phyloP scores from a whole-genome alignment of 345 rosid genomes.

The Raphanus sativus region DNA sequence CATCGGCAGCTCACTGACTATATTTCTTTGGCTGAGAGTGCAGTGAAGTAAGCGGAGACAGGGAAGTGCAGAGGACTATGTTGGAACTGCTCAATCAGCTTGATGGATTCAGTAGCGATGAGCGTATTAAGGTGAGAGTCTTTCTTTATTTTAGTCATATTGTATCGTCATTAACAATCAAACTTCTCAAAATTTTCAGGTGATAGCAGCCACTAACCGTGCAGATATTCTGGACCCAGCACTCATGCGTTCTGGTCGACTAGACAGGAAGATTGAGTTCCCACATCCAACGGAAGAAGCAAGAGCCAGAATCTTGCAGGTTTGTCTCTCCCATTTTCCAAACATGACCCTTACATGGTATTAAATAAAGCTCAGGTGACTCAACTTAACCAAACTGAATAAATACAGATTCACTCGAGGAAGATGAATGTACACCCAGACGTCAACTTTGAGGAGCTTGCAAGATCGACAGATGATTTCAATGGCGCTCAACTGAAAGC shows the following conservation, averaged over 20 bases:
- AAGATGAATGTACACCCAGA: conserved; percentile 98
- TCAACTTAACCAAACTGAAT: background rate
- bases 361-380: background rate
- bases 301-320: conserved; percentile 95
- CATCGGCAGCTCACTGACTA: background rate
- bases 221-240: conserved; percentile 99
- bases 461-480: conserved; percentile 96
- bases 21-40: conserved; percentile 33
- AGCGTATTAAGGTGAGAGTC: conserved; percentile 72
- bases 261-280: conserved; percentile 99
- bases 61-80: conserved; percentile 99
- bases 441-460: conserved; percentile 97
- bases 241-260: conserved; percentile 96
- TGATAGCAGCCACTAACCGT: conserved; percentile 97
- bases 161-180: background rate
- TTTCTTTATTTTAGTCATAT: conserved; percentile 19
- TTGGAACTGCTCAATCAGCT: conserved; percentile 97
- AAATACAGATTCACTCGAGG: conserved; percentile 87
- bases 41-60: conserved; percentile 99
- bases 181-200: conserved; percentile 44
- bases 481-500: conserved; percentile 99
- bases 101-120: conserved; percentile 98
- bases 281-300: conserved; percentile 99
- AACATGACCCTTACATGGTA: background rate
- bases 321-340: conserved; percentile 23